A percentile compares a stretch with the other conserved stretches of the same genome.
phyloP scores from a whole-genome alignment of 116 monocot genomes.

The Phalaenopsis hybrid region DNA sequence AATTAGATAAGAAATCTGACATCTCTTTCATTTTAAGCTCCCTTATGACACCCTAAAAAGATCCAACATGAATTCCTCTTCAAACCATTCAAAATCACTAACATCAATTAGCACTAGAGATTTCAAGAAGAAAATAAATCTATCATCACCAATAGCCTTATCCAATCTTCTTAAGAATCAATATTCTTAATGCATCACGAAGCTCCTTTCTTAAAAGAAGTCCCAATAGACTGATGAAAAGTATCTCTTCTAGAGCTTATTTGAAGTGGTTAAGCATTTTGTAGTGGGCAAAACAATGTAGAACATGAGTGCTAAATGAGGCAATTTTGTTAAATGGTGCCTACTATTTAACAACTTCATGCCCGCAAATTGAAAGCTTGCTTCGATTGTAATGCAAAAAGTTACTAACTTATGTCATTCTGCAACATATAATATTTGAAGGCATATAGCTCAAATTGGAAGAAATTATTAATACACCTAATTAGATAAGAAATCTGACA shows the following conservation, averaged over 20 bases:
- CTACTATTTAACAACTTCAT: neutral
- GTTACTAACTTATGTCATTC: too few species aligned
- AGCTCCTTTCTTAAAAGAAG: neutral
- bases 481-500: neutral
- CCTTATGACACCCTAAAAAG: neutral
- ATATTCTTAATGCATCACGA: neutral
- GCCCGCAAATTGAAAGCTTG: neutral
- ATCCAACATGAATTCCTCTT: neutral
- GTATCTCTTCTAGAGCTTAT: neutral
- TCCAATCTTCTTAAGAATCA: neutral
- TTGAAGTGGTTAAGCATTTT: neutral
- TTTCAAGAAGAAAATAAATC: neutral
- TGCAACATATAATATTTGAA: too few species aligned
- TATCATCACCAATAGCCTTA: neutral
- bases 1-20: neutral
- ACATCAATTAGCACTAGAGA: neutral
- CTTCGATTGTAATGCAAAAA: neutral
- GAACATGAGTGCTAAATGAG: neutral
- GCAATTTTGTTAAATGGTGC: neutral
- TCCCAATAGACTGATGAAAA: neutral
- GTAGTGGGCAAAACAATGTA: neutral
- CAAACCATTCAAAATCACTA: neutral
- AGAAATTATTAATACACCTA: too few species aligned
- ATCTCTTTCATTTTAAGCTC: neutral
- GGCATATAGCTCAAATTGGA: too few species aligned